Percentiles rank a stretch among this genome's conserved stretches.
Evolutionary conservation across 2,329 filamentous ascomycete genomes (phyloP).

Genomic region (Penicillium sp.): DNA sequence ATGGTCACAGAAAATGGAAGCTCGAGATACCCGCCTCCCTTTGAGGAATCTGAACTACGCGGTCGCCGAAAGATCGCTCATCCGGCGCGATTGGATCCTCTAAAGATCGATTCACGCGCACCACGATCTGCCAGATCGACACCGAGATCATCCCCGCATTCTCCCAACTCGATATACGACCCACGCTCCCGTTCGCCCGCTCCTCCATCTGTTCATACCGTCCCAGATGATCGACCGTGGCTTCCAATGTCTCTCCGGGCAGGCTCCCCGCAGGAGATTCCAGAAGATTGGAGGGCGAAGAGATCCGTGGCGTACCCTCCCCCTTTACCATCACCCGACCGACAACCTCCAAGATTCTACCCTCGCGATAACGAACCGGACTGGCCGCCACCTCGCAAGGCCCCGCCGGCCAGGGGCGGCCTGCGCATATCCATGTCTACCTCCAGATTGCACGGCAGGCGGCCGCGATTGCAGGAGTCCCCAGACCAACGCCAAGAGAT

Average conservation of each 20-base stretch:
- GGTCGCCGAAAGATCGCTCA: constrained; percentile 31
- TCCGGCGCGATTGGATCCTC: constrained; percentile 31
- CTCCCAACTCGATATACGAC: constrained; percentile 18
- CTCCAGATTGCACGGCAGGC: constrained; percentile 32
- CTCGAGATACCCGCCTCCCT: constrained; percentile 34
- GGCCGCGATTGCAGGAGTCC: constrained; percentile 26
- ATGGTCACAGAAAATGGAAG: constrained; percentile 47
- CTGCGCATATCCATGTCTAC: constrained; percentile 41
- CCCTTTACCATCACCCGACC: constrained; percentile 20
- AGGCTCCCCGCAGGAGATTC: constrained; percentile 16
- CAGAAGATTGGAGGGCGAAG: constrained; percentile 17
- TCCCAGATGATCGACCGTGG: constrained; percentile 17
- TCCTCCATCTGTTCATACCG: constrained; percentile 8
- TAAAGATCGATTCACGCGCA: constrained; percentile 30
- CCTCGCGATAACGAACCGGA: constrained; percentile 26
- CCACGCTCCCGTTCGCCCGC: constrained; percentile 25
- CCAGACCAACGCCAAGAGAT: constrained; percentile 29
- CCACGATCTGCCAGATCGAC: constrained; percentile 18
- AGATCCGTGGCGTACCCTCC: constrained; percentile 23
- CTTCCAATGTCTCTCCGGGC: constrained; percentile 17
- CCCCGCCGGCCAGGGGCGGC: constrained; percentile 26
- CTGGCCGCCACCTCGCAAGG: constrained; percentile 25
- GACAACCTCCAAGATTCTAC: constrained; percentile 16
- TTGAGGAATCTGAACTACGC: constrained; percentile 32
- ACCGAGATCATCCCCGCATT: constrained; percentile 20